Conservation (phyloP, 805 yeast species). For the Candida gorgasii region DNA sequence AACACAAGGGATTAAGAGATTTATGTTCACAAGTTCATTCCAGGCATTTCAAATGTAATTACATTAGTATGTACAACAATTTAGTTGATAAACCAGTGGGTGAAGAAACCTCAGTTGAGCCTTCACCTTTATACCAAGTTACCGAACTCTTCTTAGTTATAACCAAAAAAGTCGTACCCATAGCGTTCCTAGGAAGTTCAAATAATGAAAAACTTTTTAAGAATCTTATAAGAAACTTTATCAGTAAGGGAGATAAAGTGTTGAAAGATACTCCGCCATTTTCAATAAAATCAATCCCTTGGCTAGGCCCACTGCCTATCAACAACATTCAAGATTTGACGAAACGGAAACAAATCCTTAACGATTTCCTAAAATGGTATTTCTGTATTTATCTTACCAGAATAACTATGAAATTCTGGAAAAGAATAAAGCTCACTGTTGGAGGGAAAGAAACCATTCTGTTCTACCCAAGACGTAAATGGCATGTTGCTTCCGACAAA, state of each 20-base stretch:
- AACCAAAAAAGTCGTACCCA: conserved; percentile 52
- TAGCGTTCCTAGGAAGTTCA: conserved; percentile 51
- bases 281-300: conserved; percentile 20
- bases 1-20: neutral
- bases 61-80: conserved; percentile 1
- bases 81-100: conserved; percentile 1
- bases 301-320: conserved; percentile 47
- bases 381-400: conserved; percentile 41
- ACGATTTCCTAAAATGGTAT: conserved; percentile 58
- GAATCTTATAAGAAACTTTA: conserved; percentile 29
- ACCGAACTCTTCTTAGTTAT: conserved; percentile 43
- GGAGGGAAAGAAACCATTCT: conserved; percentile 7
- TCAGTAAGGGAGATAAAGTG: conserved; percentile 7
- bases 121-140: conserved; percentile 25
- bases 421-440: neutral
- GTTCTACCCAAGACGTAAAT: conserved; percentile 59
- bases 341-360: conserved; percentile 37
- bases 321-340: conserved; percentile 44
- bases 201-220: conserved; percentile 47
- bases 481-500: conserved; percentile 48
- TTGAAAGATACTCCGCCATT: conserved; percentile 2
- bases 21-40: neutral
- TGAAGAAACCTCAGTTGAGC: neutral
- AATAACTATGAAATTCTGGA: conserved; percentile 12
- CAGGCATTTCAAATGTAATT: conserved; percentile 9